Conservation (phyloP, 148 eudicot genomes). For the Hydrangea macrophylla region DNA sequence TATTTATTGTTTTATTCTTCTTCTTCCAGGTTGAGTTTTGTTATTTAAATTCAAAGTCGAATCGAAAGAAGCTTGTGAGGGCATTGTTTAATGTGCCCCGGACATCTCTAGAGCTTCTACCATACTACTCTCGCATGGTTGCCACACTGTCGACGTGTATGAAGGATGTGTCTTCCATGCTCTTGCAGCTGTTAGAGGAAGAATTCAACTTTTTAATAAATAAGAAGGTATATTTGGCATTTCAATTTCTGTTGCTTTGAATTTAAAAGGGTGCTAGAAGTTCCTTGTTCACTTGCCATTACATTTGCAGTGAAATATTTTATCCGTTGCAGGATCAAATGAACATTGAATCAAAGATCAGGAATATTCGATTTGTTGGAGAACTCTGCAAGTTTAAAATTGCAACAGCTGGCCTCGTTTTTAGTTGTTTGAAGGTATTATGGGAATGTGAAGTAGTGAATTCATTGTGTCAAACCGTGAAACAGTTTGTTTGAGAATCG, state of each 20-base stretch:
- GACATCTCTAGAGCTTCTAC: conserved; percentile 86
- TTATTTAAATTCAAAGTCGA: conserved; percentile 83
- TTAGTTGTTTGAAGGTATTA: conserved; percentile 86
- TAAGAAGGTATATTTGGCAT: conserved; percentile 63
- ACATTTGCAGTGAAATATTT: conserved; percentile 1
- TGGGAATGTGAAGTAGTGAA: background rate
- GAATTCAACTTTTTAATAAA: conserved; percentile 81
- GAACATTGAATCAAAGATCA: conserved; percentile 93
- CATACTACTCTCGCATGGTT: conserved; percentile 97
- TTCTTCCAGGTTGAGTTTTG: conserved; percentile 84
- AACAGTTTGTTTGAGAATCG: no score
- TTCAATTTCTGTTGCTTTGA: conserved; percentile 13
- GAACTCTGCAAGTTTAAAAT: conserved; percentile 94
- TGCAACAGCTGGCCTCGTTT: conserved; percentile 78
- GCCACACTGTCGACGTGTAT: conserved; percentile 93
- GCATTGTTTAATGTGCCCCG: conserved; percentile 87
- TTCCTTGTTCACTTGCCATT: background rate
- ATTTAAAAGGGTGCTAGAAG: conserved; percentile 5
- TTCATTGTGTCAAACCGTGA: no score
- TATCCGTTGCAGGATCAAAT: conserved; percentile 72
- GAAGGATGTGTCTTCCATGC: conserved; percentile 85
- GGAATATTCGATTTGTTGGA: conserved; percentile 92
- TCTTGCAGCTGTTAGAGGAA: conserved; percentile 88
- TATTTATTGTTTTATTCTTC: conserved; percentile 3
- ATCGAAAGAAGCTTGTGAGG: conserved; percentile 90